These are phyloP conservation scores for Stagonosporopsis chrysanthemi DNA, from an alignment of 2,329 filamentous ascomycete species.

Conservation along the genomic window DNA sequence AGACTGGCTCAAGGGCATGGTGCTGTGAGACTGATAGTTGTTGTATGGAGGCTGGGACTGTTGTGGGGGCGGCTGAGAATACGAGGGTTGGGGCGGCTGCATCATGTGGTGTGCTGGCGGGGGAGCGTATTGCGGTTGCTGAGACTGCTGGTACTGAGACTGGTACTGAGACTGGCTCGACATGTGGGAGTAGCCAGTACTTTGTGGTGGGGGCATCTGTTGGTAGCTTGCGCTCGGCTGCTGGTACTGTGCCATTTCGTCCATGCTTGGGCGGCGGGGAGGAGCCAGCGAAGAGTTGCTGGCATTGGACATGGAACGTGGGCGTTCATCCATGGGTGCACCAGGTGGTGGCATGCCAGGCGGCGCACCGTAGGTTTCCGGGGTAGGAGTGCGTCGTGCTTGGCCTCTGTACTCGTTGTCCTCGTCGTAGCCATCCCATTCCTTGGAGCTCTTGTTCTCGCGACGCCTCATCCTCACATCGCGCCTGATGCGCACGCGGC, in stretches of 20 bases:
- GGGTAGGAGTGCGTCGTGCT: conserved; percentile 59
- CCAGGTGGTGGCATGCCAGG: conserved; percentile 33
- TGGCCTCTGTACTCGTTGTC: conserved; percentile 57
- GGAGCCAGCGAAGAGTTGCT: conserved; percentile 52
- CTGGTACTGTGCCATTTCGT: conserved; percentile 55
- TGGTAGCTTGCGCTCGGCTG: conserved; percentile 43
- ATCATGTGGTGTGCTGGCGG: conserved; percentile 48
- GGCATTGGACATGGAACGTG: conserved; percentile 68
- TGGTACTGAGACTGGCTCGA: conserved; percentile 48
- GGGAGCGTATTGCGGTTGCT: conserved; percentile 41
- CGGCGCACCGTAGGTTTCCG: conserved; percentile 57
- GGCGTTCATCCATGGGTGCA: conserved; percentile 53
- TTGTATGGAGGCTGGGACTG: conserved; percentile 33
- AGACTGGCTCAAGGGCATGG: conserved; percentile 49
- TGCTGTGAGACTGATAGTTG: conserved; percentile 42
- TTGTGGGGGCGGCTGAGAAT: conserved; percentile 38
- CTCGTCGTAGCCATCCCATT: conserved; percentile 71
- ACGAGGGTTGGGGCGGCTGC: conserved; percentile 48
- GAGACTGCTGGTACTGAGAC: conserved; percentile 40
- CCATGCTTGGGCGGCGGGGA: conserved; percentile 55
- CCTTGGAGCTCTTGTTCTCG: conserved; percentile 71
- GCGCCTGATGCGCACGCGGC: conserved; percentile 91
- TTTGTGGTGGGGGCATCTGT: conserved; percentile 53
- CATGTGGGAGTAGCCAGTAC: conserved; percentile 49
- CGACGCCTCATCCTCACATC: conserved; percentile 92